Evolutionary conservation across 805 yeast species (phyloP), one percentile per base, ranked within the genome.

Genomic region (Lipomyces anomalus): DNA sequence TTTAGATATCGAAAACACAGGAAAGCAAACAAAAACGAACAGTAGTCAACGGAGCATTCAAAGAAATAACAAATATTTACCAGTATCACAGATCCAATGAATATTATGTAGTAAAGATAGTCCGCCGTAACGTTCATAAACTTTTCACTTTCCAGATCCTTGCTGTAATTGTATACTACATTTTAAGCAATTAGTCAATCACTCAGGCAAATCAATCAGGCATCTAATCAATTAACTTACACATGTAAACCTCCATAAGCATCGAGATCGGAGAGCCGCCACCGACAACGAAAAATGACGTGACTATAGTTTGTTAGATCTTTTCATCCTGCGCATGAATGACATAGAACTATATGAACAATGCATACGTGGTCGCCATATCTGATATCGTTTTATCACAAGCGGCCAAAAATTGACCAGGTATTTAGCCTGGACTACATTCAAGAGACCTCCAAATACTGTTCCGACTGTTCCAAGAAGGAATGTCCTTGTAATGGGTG

Each of bases 231-330:
- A n/a, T n/a, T n/a, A n/a, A 35, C 55, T 7, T 43, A 52, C 57
- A 24, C 57, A 53, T 53, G 40, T 53, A 53, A 29, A 53, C 50
- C 29, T 53, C 57, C 57, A 53, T 53, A 34, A 53, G 22, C 32
- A 43, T 47, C 22, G 56, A 55, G 52, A 53, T 48, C 7, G 57
- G 57, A 40, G 50, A 51, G 21, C 39, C 37, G 21, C 52, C 47
- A 39, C 33, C 23, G 29, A 48, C 51, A 4, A 53, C 49, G 16
- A 53, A 46, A 33, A 53, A 53, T 2, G 57, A 52, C 13, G 57
- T 46, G 6, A 53, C 55, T 46, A 32, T 46, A n/a, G 33, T 17
- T 11, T 6, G 13, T 26, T n/a, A 18, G n/a, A 16, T 13, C 16
- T 18, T 21, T 21, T n/a, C 24, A 38, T 17, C 16, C 32, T 28